Evolutionary conservation across 2,329 filamentous ascomycete species (phyloP).

Genomic region (Cladosporium sp.): DNA sequence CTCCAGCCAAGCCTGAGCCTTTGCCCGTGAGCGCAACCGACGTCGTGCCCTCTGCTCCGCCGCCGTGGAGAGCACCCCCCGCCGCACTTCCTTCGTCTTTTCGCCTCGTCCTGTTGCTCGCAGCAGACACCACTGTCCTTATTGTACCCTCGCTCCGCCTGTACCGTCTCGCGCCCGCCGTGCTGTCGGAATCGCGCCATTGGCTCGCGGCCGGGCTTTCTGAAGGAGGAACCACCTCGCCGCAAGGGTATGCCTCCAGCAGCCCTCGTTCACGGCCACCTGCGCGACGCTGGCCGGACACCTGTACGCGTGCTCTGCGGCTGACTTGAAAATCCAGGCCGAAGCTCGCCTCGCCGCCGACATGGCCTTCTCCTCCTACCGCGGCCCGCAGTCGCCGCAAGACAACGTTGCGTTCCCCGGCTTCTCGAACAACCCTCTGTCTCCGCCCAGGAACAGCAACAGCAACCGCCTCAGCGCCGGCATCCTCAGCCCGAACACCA

Average conservation of each 20-base stretch:
- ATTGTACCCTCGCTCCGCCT: not conserved
- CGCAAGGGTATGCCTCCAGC: conserved; percentile 6
- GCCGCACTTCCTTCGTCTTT: not conserved
- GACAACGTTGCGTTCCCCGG: conserved; percentile 71
- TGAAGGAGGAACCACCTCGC: conserved; percentile 9
- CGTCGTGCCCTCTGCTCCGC: conserved; percentile 3
- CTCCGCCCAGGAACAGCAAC: conserved; percentile 38
- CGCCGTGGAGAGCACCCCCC: not conserved
- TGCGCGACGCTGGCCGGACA: not conserved
- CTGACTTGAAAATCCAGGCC: not conserved
- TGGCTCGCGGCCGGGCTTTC: conserved; percentile 2
- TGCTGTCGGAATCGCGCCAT: conserved; percentile 8
- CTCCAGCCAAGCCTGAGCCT: conserved; percentile 5
- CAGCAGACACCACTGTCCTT: conserved; percentile 10
- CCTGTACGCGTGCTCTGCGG: not conserved
- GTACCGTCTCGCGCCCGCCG: not conserved
- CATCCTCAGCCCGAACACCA: conserved; percentile 13
- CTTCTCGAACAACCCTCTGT: conserved; percentile 38
- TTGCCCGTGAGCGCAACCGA: not conserved
- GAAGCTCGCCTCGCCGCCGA: conserved; percentile 17
- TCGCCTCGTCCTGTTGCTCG: not conserved
- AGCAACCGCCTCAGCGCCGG: conserved; percentile 22
- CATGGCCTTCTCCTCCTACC: conserved; percentile 59
- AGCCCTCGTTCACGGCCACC: not conserved
- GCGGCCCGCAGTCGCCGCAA: conserved; percentile 68